phyloP scores from a whole-genome alignment of 148 eudicot genomes.

The Euryodendron excelsum region DNA sequence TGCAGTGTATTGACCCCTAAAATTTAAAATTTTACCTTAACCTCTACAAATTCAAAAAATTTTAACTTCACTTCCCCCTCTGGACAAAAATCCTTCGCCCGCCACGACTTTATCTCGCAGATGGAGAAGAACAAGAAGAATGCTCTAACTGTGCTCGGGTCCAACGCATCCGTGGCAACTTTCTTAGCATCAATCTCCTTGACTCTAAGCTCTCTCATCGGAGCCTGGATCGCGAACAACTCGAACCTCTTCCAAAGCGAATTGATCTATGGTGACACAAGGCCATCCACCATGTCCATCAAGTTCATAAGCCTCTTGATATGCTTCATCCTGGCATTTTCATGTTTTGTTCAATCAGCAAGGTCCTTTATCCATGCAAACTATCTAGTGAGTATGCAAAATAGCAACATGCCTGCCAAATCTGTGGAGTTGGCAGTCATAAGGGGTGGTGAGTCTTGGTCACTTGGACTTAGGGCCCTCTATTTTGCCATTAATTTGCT shows the following conservation, averaged over 20 bases:
- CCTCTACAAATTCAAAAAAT: too few species aligned
- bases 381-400: constrained; percentile 59
- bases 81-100: too few species aligned
- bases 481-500: constrained; percentile 65
- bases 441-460: constrained; percentile 74
- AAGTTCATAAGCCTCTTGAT: constrained; percentile 61
- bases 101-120: too few species aligned
- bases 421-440: constrained; percentile 56
- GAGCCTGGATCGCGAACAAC: constrained; percentile 63
- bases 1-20: too few species aligned
- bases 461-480: constrained; percentile 64
- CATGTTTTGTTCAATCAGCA: constrained; percentile 71
- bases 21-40: too few species aligned
- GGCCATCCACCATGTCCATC: constrained; percentile 57
- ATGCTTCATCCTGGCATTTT: constrained; percentile 66
- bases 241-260: constrained; percentile 47
- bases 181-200: constrained; percentile 47
- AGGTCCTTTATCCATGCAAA: constrained; percentile 67
- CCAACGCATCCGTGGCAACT: constrained; percentile 47
- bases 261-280: constrained; percentile 63
- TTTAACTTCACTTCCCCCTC: too few species aligned
- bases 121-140: constrained; percentile 17
- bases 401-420: constrained; percentile 29
- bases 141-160: constrained; percentile 42
- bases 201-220: constrained; percentile 56